These are phyloP conservation scores for Trypanosoma congolense DNA, from an alignment of 208 protist genomes.

Conservation along the genomic window DNA sequence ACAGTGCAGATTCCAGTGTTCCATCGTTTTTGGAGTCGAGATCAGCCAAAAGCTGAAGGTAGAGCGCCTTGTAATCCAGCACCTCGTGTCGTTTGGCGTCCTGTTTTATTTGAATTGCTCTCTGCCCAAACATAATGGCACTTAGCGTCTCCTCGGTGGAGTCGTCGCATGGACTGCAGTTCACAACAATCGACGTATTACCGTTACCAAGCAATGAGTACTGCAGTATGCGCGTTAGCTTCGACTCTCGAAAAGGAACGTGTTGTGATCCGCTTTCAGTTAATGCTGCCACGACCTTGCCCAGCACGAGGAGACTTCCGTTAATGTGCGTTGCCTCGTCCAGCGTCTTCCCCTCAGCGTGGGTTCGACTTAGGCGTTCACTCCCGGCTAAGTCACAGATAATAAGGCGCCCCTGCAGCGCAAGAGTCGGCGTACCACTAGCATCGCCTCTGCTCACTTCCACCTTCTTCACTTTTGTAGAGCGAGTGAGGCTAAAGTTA, in stretches of 20 bases:
- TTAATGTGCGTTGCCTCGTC: slow-evolving; percentile 97
- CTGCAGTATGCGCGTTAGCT: slow-evolving; percentile 93
- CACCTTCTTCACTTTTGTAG: slow-evolving; percentile 39
- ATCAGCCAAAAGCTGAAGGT: slow-evolving; percentile 83
- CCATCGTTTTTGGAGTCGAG: slow-evolving; percentile 83
- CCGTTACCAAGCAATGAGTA: slow-evolving; percentile 89
- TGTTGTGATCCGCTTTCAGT: slow-evolving; percentile 78
- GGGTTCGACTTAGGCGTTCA: slow-evolving; percentile 91
- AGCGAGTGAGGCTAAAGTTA: slow-evolving; percentile 81
- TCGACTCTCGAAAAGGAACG: slow-evolving; percentile 88
- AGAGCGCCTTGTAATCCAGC: slow-evolving; percentile 88
- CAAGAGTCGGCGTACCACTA: slow-evolving; percentile 23
- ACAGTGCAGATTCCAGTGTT: slow-evolving; percentile 56
- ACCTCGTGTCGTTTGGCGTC: slow-evolving; percentile 88
- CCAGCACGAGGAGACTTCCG: slow-evolving; percentile 90
- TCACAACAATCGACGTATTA: slow-evolving; percentile 88
- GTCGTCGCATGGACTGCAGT: slow-evolving; percentile 79
- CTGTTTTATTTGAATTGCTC: slow-evolving; percentile 92
- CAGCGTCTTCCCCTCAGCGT: slow-evolving; percentile 88
- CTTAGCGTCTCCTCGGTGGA: slow-evolving; percentile 86
- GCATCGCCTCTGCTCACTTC: slow-evolving; percentile 22
- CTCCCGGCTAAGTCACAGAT: slow-evolving; percentile 97
- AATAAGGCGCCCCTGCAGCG: slow-evolving; percentile 86
- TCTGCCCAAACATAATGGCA: slow-evolving; percentile 88
- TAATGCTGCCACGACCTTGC: slow-evolving; percentile 83